These are phyloP conservation scores for Diutina pseudorugosa DNA, from an alignment of 1,139 yeast species.

Conservation along the genomic window DNA sequence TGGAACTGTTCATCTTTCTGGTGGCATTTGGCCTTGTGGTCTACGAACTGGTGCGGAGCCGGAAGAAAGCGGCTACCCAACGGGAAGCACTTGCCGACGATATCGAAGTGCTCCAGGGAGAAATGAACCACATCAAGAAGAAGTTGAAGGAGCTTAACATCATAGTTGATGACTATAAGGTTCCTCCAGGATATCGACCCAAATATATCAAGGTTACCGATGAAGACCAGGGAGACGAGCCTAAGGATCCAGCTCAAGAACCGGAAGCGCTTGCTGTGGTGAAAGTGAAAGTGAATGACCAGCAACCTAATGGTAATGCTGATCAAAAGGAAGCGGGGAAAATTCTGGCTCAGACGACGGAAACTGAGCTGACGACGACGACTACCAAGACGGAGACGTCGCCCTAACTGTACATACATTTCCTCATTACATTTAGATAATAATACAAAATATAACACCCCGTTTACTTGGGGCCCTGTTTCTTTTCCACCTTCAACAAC, in stretches of 20 bases:
- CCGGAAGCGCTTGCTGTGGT: neutral
- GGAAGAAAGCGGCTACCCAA: slow-evolving; percentile 51
- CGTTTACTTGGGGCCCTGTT: slow-evolving; percentile 36
- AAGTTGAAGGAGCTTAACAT: slow-evolving; percentile 29
- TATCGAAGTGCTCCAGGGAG: slow-evolving; percentile 54
- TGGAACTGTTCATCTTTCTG: slow-evolving; percentile 63
- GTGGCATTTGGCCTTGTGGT: slow-evolving; percentile 76
- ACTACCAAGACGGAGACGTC: neutral
- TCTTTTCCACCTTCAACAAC: slow-evolving; percentile 84
- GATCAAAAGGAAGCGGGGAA: neutral
- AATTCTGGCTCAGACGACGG: neutral
- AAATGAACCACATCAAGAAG: slow-evolving; percentile 48
- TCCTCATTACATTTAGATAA: slow-evolving; percentile 5
- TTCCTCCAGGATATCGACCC: neutral
- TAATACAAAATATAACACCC: slow-evolving; percentile 7
- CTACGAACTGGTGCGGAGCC: slow-evolving; percentile 58
- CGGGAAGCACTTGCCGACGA: slow-evolving; percentile 60
- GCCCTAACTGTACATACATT: neutral
- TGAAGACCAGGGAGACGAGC: neutral
- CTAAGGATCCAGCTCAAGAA: neutral
- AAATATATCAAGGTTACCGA: neutral
- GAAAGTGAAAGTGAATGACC: neutral
- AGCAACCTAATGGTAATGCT: too few species aligned
- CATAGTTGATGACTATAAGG: neutral
- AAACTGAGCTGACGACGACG: neutral